phyloP scores from a whole-genome alignment of 139 green algal genomes.

The Auxenochlorella pyrenoidosa region DNA sequence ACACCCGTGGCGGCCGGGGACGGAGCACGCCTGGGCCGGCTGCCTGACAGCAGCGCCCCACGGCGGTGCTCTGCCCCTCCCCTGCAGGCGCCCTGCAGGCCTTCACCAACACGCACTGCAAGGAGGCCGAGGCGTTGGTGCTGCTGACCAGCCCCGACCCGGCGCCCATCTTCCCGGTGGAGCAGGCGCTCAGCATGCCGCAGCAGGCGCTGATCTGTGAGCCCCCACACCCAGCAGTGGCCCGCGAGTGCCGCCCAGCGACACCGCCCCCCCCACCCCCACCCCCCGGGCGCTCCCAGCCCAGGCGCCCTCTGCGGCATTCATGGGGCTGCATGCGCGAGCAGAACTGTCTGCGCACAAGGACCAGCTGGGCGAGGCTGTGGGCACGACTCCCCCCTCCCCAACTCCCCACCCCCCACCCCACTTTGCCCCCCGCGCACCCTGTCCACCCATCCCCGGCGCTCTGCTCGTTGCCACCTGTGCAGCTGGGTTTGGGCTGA shows the following conservation, averaged over 20 bases:
- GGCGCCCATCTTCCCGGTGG: background rate
- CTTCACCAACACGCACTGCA: background rate
- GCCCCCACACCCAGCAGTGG: background rate
- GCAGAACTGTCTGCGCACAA: too few relatives aligned
- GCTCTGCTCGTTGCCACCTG: background rate
- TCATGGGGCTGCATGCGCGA: too few relatives aligned
- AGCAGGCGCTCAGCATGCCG: slow-evolving; percentile 11
- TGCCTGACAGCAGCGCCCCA: background rate
- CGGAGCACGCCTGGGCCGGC: background rate
- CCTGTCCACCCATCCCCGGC: too few relatives aligned
- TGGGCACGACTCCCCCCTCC: too few relatives aligned
- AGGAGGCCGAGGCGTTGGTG: background rate
- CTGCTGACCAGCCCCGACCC: background rate
- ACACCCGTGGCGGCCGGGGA: background rate
- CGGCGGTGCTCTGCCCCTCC: background rate
- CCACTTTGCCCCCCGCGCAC: too few relatives aligned
- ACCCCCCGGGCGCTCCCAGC: too few relatives aligned
- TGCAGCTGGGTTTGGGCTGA: slow-evolving; percentile 15
- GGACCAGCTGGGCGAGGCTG: too few relatives aligned
- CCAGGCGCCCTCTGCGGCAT: too few relatives aligned
- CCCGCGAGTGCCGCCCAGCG: too few relatives aligned
- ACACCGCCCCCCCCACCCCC: too few relatives aligned
- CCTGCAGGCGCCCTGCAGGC: slow-evolving; percentile 13
- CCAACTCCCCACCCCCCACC: too few relatives aligned
- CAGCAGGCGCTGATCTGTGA: slow-evolving; percentile 27